Evolutionary conservation across 176 grass and related monocot genomes (phyloP), one percentile per base, ranked within the genome.

Genomic region (Tillandsia fasciculata): DNA sequence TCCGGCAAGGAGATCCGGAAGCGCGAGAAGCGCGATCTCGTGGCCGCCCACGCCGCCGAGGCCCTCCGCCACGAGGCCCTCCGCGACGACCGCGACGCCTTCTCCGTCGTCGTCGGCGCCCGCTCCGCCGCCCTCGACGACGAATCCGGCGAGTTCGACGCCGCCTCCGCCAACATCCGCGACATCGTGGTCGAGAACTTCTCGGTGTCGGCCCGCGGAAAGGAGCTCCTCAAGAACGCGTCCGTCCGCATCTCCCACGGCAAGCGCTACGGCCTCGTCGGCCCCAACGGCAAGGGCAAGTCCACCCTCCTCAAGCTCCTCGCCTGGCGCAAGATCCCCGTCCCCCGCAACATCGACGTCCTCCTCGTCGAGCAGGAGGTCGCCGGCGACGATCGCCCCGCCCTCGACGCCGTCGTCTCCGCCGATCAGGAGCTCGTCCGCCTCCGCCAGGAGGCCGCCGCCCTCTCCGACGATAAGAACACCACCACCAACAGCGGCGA

Each of bases 341-440:
- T 97, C 11, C 93, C 93, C 4, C 65, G 87, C 49, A 92, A 90
- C 68, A 92, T 97, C 13, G 89, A 97, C 66, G 93, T 92, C 8
- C 79, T 97, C 17, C 84, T 97, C 3, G 93, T 97, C 26, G 93
- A 97, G 75, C 93, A 97, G 78, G 89, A 97, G 63, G 90, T 97
- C 33, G 73, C 92, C 17, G 93, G 86, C 1, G 93, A 97, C 13
- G 79, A 85, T 47, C 79, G 83, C 0, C 79, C 93, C 1, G 86
- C 93, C 2, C 83, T 89, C 0, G 89, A 90, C 52, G 93, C 89
- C 0, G 89, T 97, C 3, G 89, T 97, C 5, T 91, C 93, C 3
- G 93, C 89, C 64, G 79, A 97, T 24, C 89, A 92, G 65, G 86
- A 90, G 82, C 89, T 97, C 22, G 79, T 91, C 2, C 84, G 78